phyloP scores from a whole-genome alignment of 2,329 filamentous ascomycete species.

The Ascomycota sp. region DNA sequence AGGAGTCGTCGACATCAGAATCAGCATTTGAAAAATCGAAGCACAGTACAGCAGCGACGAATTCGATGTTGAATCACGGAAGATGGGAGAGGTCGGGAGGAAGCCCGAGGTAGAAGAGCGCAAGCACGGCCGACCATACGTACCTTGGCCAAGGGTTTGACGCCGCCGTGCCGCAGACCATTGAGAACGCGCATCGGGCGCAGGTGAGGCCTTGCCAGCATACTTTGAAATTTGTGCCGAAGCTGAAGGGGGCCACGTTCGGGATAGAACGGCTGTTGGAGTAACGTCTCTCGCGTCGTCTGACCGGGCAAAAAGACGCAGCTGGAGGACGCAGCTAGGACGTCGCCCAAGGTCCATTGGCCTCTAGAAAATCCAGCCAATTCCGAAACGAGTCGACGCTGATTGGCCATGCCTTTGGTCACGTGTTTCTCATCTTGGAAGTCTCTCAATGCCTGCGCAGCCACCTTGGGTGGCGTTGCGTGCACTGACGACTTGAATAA shows the following conservation, averaged over 20 bases:
- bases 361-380: slow-evolving; percentile 17
- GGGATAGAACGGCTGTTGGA: slow-evolving; percentile 14
- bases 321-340: slow-evolving; percentile 15
- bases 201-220: slow-evolving; percentile 87
- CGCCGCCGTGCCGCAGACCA: slow-evolving; percentile 52
- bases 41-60: background rate
- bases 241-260: slow-evolving; percentile 17
- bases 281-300: slow-evolving; percentile 10
- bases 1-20: slow-evolving; percentile 17
- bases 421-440: slow-evolving; percentile 9
- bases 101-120: slow-evolving; percentile 4
- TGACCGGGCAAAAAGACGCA: too few relatives aligned
- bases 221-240: slow-evolving; percentile 34
- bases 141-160: slow-evolving; percentile 57
- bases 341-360: slow-evolving; percentile 17
- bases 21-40: background rate
- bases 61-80: background rate
- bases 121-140: slow-evolving; percentile 11
- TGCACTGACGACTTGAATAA: too few relatives aligned
- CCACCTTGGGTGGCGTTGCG: too few relatives aligned
- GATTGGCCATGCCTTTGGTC: slow-evolving; percentile 18
- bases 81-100: slow-evolving; percentile 4
- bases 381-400: slow-evolving; percentile 22
- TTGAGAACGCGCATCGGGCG: slow-evolving; percentile 74
- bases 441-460: too few relatives aligned